phyloP scores from a whole-genome alignment of 768 basidiomycete species.

The Paxillus rubicundulus region DNA sequence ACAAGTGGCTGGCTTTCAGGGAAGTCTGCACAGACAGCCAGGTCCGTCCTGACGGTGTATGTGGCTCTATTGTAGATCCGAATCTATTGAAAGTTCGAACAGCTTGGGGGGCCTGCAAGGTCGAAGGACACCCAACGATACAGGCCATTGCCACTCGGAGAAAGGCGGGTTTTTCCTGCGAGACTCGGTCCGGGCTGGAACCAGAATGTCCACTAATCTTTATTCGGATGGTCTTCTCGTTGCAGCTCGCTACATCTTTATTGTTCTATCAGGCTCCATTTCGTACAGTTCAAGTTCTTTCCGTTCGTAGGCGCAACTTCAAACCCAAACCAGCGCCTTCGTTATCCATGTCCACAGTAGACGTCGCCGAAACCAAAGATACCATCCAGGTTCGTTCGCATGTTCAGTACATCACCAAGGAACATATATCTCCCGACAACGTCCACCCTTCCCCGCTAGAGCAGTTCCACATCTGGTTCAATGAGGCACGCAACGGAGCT shows the following conservation, averaged over 20 bases:
- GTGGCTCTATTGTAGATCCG: too few species aligned
- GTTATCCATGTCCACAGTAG: constrained; percentile 19
- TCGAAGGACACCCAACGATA: too few species aligned
- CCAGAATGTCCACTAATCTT: too few species aligned
- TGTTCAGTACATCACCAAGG: constrained; percentile 71
- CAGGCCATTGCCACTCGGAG: too few species aligned
- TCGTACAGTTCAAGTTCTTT: background rate
- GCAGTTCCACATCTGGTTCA: constrained; percentile 89
- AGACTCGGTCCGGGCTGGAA: too few species aligned
- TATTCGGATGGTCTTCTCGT: background rate
- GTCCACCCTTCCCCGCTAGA: constrained; percentile 69
- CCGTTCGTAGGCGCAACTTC: background rate
- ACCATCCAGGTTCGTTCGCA: constrained; percentile 71
- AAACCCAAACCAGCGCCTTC: constrained; percentile 1
- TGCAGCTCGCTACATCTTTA: constrained; percentile 4
- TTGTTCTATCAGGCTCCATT: constrained; percentile 5
- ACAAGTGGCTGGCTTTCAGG: too few species aligned
- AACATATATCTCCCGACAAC: constrained; percentile 57
- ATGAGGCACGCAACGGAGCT: constrained; percentile 50
- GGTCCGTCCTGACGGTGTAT: too few species aligned
- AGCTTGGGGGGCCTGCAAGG: too few species aligned
- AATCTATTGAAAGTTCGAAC: too few species aligned
- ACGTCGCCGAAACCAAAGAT: constrained; percentile 45
- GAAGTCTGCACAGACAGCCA: too few species aligned
- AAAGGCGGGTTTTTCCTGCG: too few species aligned